Conservation (phyloP, 306 rosid species). For the Rosa persica region DNA sequence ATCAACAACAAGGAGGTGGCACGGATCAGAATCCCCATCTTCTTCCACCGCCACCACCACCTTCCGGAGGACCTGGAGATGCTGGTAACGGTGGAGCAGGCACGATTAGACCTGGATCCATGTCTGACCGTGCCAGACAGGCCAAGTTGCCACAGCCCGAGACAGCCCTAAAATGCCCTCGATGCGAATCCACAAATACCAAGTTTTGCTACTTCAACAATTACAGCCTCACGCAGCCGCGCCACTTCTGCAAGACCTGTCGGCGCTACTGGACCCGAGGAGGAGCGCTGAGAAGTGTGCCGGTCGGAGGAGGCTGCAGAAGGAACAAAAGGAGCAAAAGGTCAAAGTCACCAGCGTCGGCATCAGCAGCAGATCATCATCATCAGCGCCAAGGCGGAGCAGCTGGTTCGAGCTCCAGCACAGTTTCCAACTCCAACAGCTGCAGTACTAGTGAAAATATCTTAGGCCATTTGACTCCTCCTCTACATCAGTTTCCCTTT, state of each 20-base stretch:
- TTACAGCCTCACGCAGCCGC: conserved; percentile 76
- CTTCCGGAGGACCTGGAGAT: conserved; percentile 13
- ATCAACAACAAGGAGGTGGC: conserved; percentile 29
- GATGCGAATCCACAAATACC: conserved; percentile 84
- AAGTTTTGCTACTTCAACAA: conserved; percentile 93
- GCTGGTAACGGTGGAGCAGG: conserved; percentile 30
- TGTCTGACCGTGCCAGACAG: conserved; percentile 68
- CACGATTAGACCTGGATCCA: conserved; percentile 58
- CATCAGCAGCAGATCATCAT: conserved; percentile 33
- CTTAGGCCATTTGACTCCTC: conserved; percentile 40
- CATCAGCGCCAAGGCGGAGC: conserved; percentile 14
- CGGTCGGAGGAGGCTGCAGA: conserved; percentile 90
- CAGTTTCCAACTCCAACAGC: conserved; percentile 45
- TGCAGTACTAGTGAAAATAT: conserved; percentile 35
- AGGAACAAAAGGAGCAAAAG: conserved; percentile 65
- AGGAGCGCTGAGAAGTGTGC: conserved; percentile 81
- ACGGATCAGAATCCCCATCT: conserved; percentile 30
- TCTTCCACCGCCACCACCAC: conserved; percentile 29
- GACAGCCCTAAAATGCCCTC: conserved; percentile 62
- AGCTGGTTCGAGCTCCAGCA: conserved; percentile 48
- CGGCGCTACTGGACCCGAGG: conserved; percentile 94
- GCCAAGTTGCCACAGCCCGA: conserved; percentile 68
- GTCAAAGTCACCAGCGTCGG: conserved; percentile 22
- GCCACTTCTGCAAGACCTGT: conserved; percentile 89
- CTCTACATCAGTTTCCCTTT: conserved; percentile 50